These are phyloP conservation scores for Neurospora sp. DNA, from an alignment of 495 filamentous ascomycete genomes.

Conservation along the genomic window DNA sequence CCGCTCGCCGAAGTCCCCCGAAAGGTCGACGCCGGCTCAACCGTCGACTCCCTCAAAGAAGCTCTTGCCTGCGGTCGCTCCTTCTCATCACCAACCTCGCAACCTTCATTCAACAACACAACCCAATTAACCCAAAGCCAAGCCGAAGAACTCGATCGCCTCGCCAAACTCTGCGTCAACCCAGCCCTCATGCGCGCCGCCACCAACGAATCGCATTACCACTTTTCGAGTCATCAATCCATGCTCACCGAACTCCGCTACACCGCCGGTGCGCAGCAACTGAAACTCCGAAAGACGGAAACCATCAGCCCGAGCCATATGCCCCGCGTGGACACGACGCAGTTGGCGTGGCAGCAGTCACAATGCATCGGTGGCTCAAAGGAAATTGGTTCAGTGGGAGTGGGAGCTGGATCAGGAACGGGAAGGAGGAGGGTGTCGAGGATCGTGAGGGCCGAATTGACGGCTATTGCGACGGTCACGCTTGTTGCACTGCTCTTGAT, in stretches of 20 bases:
- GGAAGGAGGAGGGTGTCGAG: not conserved
- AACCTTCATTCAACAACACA: not conserved
- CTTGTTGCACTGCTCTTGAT: not conserved
- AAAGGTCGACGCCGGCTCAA: not conserved
- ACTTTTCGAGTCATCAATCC: not conserved
- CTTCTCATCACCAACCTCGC: not conserved
- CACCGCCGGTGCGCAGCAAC: not conserved
- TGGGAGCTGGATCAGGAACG: not conserved
- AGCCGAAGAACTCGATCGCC: not conserved
- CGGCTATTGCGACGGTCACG: constrained; percentile 2
- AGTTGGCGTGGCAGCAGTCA: not conserved
- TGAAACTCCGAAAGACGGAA: not conserved
- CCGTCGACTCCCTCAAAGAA: constrained; percentile 7
- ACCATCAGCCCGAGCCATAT: not conserved
- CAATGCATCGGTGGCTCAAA: not conserved
- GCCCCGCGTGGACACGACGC: not conserved
- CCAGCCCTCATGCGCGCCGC: not conserved
- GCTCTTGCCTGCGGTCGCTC: constrained; percentile 4
- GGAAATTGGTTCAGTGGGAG: not conserved
- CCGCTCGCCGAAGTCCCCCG: not conserved
- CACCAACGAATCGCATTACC: not conserved
- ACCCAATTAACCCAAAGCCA: not conserved
- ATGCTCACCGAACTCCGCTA: not conserved
- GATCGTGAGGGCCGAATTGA: constrained; percentile 1
- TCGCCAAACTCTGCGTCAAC: not conserved